These are phyloP conservation scores for Hyphopichia homilentoma DNA, from an alignment of 805 yeast genomes.

Conservation along the genomic window DNA sequence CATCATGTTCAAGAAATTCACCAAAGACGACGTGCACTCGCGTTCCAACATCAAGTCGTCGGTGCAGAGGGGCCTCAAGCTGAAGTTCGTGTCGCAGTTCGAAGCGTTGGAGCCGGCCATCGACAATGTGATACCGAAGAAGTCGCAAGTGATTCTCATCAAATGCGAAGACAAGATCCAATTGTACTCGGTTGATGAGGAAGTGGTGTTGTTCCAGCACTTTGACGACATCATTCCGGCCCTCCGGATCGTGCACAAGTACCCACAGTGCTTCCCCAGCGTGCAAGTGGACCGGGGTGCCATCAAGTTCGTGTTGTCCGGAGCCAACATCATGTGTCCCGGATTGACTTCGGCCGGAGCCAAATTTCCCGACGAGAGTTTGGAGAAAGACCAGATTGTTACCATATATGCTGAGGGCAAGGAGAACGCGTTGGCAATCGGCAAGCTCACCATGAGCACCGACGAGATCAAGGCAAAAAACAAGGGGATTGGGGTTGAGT, in stretches of 20 bases:
- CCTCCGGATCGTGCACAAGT: slow-evolving; percentile 70
- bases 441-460: slow-evolving; percentile 82
- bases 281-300: slow-evolving; percentile 96
- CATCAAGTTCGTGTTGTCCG: slow-evolving; percentile 89
- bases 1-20: slow-evolving; percentile 58
- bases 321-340: slow-evolving; percentile 97
- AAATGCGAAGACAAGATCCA: slow-evolving; percentile 91
- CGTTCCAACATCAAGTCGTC: slow-evolving; percentile 91
- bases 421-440: slow-evolving; percentile 85
- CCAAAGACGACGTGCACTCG: slow-evolving; percentile 83
- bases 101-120: slow-evolving; percentile 72
- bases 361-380: slow-evolving; percentile 66
- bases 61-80: slow-evolving; percentile 83
- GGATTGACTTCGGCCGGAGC: slow-evolving; percentile 90
- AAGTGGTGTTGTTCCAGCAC: slow-evolving; percentile 75
- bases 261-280: slow-evolving; percentile 77
- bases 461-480: slow-evolving; percentile 80
- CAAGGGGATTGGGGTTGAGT: slow-evolving; percentile 87
- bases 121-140: slow-evolving; percentile 84
- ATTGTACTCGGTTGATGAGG: slow-evolving; percentile 66
- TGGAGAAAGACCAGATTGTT: slow-evolving; percentile 68
- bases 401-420: slow-evolving; percentile 90
- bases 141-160: slow-evolving; percentile 71
- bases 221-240: slow-evolving; percentile 78
- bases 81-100: slow-evolving; percentile 69